These are phyloP conservation scores for Suillus decipiens DNA, from an alignment of 768 basidiomycete species.

Conservation along the genomic window DNA sequence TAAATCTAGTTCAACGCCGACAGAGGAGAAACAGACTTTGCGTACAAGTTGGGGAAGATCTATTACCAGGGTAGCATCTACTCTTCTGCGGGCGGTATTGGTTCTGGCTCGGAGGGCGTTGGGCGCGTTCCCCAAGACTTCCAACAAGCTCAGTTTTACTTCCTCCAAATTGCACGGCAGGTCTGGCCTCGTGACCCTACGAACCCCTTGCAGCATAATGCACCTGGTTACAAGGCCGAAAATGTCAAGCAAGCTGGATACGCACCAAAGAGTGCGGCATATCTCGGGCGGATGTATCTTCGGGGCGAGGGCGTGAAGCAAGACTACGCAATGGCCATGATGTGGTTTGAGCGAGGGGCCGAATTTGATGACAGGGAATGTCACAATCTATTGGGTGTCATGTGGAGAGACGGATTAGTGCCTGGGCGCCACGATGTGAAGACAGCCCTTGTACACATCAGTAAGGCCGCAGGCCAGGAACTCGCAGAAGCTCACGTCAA, in stretches of 20 bases:
- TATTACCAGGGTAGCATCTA: slow-evolving; percentile 97
- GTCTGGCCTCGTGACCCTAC: slow-evolving; percentile 86
- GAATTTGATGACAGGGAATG: slow-evolving; percentile 84
- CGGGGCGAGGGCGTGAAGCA: slow-evolving; percentile 88
- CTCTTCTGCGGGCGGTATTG: slow-evolving; percentile 71
- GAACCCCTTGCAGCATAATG: slow-evolving; percentile 49
- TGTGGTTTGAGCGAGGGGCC: slow-evolving; percentile 93
- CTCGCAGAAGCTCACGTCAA: slow-evolving; percentile 92
- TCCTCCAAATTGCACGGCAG: slow-evolving; percentile 76
- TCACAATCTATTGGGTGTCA: slow-evolving; percentile 88
- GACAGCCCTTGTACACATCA: slow-evolving; percentile 69
- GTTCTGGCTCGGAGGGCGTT: slow-evolving; percentile 90
- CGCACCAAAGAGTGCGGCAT: slow-evolving; percentile 82
- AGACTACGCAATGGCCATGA: slow-evolving; percentile 74
- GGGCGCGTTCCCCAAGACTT: slow-evolving; percentile 85
- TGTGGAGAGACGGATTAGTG: slow-evolving; percentile 86
- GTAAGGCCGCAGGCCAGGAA: slow-evolving; percentile 80
- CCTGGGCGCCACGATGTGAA: slow-evolving; percentile 66
- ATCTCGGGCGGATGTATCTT: slow-evolving; percentile 91
- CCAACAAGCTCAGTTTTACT: slow-evolving; percentile 77
- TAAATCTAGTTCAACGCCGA: slow-evolving; percentile 85
- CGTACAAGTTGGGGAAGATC: slow-evolving; percentile 91
- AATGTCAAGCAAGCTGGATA: slow-evolving; percentile 51
- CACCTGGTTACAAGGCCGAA: slow-evolving; percentile 49
- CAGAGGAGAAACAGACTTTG: slow-evolving; percentile 85